These are phyloP conservation scores for Phycomyces blakesleeanus DNA, from an alignment of 192 early-diverging fungal species.

Conservation along the genomic window DNA sequence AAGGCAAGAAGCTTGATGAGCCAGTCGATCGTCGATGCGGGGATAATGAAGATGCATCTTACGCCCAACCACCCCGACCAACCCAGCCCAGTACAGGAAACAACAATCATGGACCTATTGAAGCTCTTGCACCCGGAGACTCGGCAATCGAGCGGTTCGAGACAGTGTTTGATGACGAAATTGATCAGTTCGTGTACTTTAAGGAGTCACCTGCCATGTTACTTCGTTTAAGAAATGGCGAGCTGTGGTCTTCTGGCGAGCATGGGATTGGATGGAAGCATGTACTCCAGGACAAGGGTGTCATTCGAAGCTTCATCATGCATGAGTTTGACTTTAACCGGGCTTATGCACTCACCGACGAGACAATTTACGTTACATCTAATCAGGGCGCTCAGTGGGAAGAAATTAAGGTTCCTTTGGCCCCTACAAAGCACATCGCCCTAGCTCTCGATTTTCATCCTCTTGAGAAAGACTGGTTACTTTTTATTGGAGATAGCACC, in stretches of 20 bases:
- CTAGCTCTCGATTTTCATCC: slow-evolving; percentile 89
- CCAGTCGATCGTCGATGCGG: slow-evolving; percentile 42
- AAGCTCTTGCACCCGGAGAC: slow-evolving; percentile 28
- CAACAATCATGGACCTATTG: slow-evolving; percentile 21
- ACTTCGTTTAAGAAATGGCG: slow-evolving; percentile 52
- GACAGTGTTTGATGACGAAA: slow-evolving; percentile 41
- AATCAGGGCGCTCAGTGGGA: slow-evolving; percentile 53
- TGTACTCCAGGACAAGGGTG: slow-evolving; percentile 45
- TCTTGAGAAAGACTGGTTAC: slow-evolving; percentile 78
- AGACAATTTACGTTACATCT: slow-evolving; percentile 47
- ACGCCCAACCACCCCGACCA: slow-evolving; percentile 5
- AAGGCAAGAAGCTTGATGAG: slow-evolving; percentile 49
- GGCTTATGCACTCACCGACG: slow-evolving; percentile 60
- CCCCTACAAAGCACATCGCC: slow-evolving; percentile 60
- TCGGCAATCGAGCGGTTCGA: slow-evolving; percentile 13
- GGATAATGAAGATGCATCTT: slow-evolving; percentile 16
- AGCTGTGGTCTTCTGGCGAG: slow-evolving; percentile 66
- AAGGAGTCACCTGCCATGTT: slow-evolving; percentile 59
- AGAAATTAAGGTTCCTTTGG: slow-evolving; percentile 45
- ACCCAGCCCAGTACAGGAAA: not conserved
- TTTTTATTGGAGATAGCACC: slow-evolving; percentile 67
- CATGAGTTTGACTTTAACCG: slow-evolving; percentile 69
- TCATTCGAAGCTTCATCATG: slow-evolving; percentile 52
- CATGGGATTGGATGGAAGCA: slow-evolving; percentile 74
- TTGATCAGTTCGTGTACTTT: slow-evolving; percentile 65